Evolutionary conservation across 169 alveolate species (phyloP).

Genomic region (Eimeria praecox): DNA sequence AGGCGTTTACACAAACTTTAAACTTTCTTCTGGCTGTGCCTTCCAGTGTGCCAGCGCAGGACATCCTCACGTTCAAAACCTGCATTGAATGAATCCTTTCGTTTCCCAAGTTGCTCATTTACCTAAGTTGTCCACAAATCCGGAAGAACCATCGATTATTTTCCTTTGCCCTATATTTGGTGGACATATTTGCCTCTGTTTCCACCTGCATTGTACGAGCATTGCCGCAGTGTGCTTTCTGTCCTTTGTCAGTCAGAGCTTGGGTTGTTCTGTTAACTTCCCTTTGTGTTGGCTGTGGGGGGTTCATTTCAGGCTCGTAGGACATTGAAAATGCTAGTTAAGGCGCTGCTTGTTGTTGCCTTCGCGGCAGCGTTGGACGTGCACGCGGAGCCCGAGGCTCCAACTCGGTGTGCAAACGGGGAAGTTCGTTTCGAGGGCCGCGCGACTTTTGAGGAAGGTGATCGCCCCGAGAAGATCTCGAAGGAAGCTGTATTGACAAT

Average conservation of each 20-base stretch:
- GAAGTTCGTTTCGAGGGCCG: constrained; percentile 67
- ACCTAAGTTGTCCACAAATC: not conserved
- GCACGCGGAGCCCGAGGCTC: constrained; percentile 54
- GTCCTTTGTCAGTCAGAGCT: not conserved
- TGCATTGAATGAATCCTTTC: not conserved
- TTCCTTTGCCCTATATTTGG: not conserved
- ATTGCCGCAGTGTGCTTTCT: not conserved
- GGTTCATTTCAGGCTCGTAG: not conserved
- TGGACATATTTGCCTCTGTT: not conserved
- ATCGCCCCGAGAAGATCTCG: constrained; percentile 25
- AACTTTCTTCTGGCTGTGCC: not conserved
- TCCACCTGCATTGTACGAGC: not conserved
- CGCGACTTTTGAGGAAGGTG: constrained; percentile 55
- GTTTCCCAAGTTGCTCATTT: not conserved
- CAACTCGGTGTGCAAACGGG: constrained; percentile 34
- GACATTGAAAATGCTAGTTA: not conserved
- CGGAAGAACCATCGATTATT: not conserved
- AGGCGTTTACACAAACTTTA: not conserved
- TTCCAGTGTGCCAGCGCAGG: not conserved
- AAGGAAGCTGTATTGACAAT: constrained; percentile 64
- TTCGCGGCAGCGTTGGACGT: constrained; percentile 61
- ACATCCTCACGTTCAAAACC: not conserved
- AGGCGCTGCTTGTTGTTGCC: constrained; percentile 31
- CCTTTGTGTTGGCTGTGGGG: not conserved
- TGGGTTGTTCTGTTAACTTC: not conserved